Evolutionary conservation across 352 stramenopile genomes (phyloP), one percentile per base, ranked within the genome.

Genomic region (Phytophthora tubulina): DNA sequence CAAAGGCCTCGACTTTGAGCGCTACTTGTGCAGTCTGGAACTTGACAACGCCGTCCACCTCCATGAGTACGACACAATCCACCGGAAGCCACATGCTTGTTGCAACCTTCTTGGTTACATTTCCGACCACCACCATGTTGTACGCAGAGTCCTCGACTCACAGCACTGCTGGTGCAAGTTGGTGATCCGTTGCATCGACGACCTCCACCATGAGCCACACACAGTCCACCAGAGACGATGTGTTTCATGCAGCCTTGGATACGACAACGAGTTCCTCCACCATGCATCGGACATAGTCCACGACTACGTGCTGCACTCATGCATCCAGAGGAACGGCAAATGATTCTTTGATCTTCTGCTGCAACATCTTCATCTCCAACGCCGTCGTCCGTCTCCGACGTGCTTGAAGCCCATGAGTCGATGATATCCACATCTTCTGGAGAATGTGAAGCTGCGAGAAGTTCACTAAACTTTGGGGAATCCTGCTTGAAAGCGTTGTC

Each of bases 41-140:
- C 79, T 75, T 96, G 92, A 67, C 89, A 96, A 51, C 89, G 85
- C 5, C 88, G 79, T 6, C 89, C 89, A 32, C 87, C 89, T 44
- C 87, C 89, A 10, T 96, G 89, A 6, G 85, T 85, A n/a, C 89
- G 89, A 60, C 89, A 96, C n/a, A 94, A 71, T 2, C 89, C 89
- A 14, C 81, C 75, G 1, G 86, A 96, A 6, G 88, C 88, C 4
- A 96, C 85, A 70, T 94, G 87, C 75, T 94, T 96, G 46, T 70
- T 71, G 75, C 89, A 96, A 27, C 85, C 78, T 33, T 70, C 35
- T 57, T 88, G 68, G 39, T 78, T 86, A 76, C 89, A 96, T 51
- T 92, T 92, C 41, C 89, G 86, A 31, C 85, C 85, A 9, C 86
- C 85, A 27, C 86, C 88, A 64, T 94, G 88, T 31, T 87, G 67